Evolutionary conservation across 2,329 filamentous ascomycete genomes (phyloP).

Genomic region (Fusarium mangiferae): DNA sequence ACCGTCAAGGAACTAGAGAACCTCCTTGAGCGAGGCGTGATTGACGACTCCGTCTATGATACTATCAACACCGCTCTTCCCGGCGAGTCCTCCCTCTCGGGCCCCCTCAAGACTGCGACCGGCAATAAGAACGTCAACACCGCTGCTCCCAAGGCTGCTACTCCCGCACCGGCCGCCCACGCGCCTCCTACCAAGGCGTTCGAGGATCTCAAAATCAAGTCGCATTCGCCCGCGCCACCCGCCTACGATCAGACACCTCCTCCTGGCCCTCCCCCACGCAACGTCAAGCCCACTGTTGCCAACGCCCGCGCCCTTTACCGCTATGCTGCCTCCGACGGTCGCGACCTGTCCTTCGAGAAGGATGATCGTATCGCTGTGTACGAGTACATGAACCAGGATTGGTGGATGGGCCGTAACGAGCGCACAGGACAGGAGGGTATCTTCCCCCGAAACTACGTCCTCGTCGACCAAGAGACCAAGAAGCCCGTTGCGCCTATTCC

Average conservation of each 20-base stretch:
- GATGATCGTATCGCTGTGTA: conserved; percentile 83
- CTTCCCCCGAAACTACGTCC: conserved; percentile 92
- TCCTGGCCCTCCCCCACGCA: conserved; percentile 55
- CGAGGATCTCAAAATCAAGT: conserved; percentile 53
- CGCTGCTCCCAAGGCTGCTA: conserved; percentile 43
- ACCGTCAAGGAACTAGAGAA: conserved; percentile 82
- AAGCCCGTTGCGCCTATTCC: conserved; percentile 47
- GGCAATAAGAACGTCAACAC: conserved; percentile 46
- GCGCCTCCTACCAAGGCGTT: conserved; percentile 52
- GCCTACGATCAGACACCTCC: conserved; percentile 62
- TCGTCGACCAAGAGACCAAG: conserved; percentile 72
- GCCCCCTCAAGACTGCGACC: conserved; percentile 56
- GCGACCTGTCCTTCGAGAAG: conserved; percentile 82
- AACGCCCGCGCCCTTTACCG: conserved; percentile 84
- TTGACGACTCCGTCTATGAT: conserved; percentile 79
- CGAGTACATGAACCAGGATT: conserved; percentile 96
- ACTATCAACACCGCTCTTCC: conserved; percentile 80
- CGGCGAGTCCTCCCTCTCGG: conserved; percentile 69
- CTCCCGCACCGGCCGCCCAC: conserved; percentile 46
- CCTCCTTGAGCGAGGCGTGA: conserved; percentile 83
- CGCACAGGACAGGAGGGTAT: conserved; percentile 89
- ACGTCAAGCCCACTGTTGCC: conserved; percentile 69
- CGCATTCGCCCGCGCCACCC: conserved; percentile 56
- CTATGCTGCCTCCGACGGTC: conserved; percentile 81
- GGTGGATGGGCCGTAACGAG: conserved; percentile 92